Base-by-base conservation (phyloP, 2,329 filamentous ascomycete species). In the Tolypocladium amazonense region DNA sequence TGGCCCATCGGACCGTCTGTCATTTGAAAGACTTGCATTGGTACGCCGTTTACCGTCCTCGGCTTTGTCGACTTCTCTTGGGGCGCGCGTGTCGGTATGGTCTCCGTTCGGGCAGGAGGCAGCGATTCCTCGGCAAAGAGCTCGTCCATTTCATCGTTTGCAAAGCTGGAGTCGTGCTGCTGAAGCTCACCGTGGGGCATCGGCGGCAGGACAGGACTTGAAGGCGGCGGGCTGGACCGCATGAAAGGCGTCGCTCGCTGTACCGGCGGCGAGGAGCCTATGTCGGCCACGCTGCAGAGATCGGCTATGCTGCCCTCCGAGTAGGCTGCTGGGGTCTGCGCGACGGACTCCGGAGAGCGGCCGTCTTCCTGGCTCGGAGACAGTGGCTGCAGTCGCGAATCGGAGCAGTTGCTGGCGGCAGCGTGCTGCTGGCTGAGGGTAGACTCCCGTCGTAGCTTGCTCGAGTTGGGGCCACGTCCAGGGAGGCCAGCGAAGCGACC, bases 211-310 rank as follows among this genome's bases (percentile, higher is more conserved):
- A 85, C 81, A 2, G 93, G 94, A 69, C 93, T 97, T 2, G 92
- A 96, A 33, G 87, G 84, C 35, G 85, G 83, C 5, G 88, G 86
- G 61, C 83, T 86, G 2, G 82, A 83, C 57, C 71, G 78, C 37
- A 81, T 76, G 65, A 79, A 85, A 52, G 79, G 73, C 37, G 79
- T 77, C 43, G 81, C 81, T 64, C 84, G 82, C 63, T 92, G 85
- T 1, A 95, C 80, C 1, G 94, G 94, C 18, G 93, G 93, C 4
- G 93, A 97, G 0, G 94, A 97, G 1, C 89, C 89, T 66, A 97
- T 90, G 58, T 90, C 89, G 56, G 85, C 86, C 4, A 91, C 88
- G 58, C 91, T 95, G 1, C 88, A 89, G 66, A 97, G 90, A 58
- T 90, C 89, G 56, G 85, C 86, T 4, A 91, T 88, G 58, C 91